Conservation (phyloP, 1,284 basidiomycete genomes). For the Golubevia sp. region DNA sequence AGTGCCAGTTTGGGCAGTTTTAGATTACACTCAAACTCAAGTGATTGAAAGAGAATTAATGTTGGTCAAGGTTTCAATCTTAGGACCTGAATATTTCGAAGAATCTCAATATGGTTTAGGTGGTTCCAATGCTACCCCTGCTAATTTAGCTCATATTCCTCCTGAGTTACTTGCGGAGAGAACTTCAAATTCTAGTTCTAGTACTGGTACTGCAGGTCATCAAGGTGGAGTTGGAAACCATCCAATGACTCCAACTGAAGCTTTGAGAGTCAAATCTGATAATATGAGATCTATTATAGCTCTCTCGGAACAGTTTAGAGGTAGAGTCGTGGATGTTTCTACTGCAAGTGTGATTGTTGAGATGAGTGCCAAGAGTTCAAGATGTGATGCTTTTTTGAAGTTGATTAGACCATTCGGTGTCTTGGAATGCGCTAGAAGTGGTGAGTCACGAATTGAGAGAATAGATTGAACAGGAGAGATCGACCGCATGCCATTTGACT, state of each 20-base stretch:
- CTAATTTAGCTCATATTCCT: slow-evolving; percentile 8
- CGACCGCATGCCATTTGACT: no score
- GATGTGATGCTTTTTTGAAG: slow-evolving; percentile 91
- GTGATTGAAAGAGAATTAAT: slow-evolving; percentile 82
- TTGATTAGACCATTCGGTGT: slow-evolving; percentile 93
- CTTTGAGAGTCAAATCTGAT: slow-evolving; percentile 84
- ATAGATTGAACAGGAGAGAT: no score
- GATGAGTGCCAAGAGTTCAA: slow-evolving; percentile 84
- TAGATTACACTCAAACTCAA: slow-evolving; percentile 64
- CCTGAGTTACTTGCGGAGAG: slow-evolving; percentile 46
- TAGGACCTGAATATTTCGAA: slow-evolving; percentile 96
- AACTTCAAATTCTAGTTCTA: slow-evolving; percentile 14
- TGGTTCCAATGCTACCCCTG: background rate
- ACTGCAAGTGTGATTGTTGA: slow-evolving; percentile 94
- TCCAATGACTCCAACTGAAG: slow-evolving; percentile 74
- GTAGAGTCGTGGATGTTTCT: slow-evolving; percentile 90
- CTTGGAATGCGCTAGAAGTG: slow-evolving; percentile 87
- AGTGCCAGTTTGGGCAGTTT: slow-evolving; percentile 54
- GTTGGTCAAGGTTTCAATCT: slow-evolving; percentile 89
- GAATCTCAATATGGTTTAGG: slow-evolving; percentile 3
- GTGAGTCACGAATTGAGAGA: no score
- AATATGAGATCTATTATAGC: slow-evolving; percentile 84
- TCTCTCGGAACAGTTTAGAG: slow-evolving; percentile 86
- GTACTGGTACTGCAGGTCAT: slow-evolving; percentile 7
- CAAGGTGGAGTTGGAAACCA: slow-evolving; percentile 37